These are phyloP conservation scores for Candida ovalis DNA, from an alignment of 805 yeast species.

Conservation along the genomic window DNA sequence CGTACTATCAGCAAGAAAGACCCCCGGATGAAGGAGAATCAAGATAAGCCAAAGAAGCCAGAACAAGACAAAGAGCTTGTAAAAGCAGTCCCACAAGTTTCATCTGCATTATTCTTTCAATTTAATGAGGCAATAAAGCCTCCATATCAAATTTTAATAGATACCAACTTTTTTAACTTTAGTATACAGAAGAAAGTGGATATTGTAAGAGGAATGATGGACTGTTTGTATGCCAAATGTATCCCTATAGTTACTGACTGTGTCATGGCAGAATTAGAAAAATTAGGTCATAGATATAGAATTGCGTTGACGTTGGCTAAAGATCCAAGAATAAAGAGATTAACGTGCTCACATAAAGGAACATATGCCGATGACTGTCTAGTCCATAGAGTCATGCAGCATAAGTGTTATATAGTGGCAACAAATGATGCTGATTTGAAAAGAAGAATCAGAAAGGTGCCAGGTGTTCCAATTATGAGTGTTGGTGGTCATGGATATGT, in stretches of 20 bases:
- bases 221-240: constrained; percentile 88
- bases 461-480: constrained; percentile 96
- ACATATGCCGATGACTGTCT: constrained; percentile 98
- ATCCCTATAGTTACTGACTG: constrained; percentile 95
- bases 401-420: constrained; percentile 95
- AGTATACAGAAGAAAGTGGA: constrained; percentile 95
- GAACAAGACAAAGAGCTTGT: constrained; percentile 75
- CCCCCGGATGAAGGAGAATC: constrained; percentile 49
- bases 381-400: constrained; percentile 89
- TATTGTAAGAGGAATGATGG: constrained; percentile 96
- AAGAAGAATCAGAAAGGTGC: constrained; percentile 90
- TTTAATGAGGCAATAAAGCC: constrained; percentile 92
- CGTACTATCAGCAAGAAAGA: constrained; percentile 75
- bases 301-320: constrained; percentile 90
- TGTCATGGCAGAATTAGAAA: constrained; percentile 96
- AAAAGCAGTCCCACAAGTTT: constrained; percentile 82
- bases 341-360: constrained; percentile 90
- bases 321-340: constrained; percentile 85
- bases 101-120: constrained; percentile 92
- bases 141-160: constrained; percentile 94
- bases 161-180: constrained; percentile 95
- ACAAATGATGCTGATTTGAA: constrained; percentile 97
- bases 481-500: constrained; percentile 93
- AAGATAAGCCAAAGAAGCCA: constrained; percentile 35
- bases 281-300: constrained; percentile 89